Base-by-base conservation (phyloP, 2,329 filamentous ascomycete species). In the Pseudofabraea citricarpa region DNA sequence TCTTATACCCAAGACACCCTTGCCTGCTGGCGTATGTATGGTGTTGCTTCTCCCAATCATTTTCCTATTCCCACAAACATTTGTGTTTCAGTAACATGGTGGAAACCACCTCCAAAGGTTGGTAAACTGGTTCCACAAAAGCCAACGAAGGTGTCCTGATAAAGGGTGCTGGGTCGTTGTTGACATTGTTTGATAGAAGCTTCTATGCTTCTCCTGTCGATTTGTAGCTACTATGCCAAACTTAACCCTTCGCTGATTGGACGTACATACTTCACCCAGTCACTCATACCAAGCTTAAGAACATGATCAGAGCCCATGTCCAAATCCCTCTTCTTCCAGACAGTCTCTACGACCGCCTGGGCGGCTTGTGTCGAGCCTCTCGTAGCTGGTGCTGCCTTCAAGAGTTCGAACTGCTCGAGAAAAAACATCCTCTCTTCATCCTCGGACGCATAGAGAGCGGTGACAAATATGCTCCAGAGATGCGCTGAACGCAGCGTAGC, bases 381-480 rank as follows among this genome's bases (percentile, higher is more conserved):
- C 16, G 44, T 43, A 16, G 44, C 47, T 22, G 44, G 41, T 13
- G 24, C 38, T 19, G 18, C n/a, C 38, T 49, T 36, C 23, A 49
- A 23, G 21, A 31, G 36, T 8, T 49, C 44, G n/a, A 49, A 47
- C 21, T 49, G 47, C 39, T 45, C 32, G 12, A 49, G 27, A 23
- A 49, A 49, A 39, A 49, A 49, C 13, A 49, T 45, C 27, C 47
- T 42, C 29, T 49, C 29, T 16, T 49, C 44, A 32, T 49, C 47
- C 20, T 43, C 22, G 8, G 23, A 38, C 13, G 38, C 47, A 26
- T 49, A 49, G 6, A 49, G 38, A 9, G 44, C 37, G 5, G 47
- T 47, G 13, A 49, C 47, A 23, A 49, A 49, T n/a, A 49, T 39
- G 29, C 47, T 49, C 47, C 47, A 49, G 12, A 49, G 44, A 45